Evolutionary conservation across 805 yeast genomes (phyloP).

Genomic region (Ogataea kodamae): DNA sequence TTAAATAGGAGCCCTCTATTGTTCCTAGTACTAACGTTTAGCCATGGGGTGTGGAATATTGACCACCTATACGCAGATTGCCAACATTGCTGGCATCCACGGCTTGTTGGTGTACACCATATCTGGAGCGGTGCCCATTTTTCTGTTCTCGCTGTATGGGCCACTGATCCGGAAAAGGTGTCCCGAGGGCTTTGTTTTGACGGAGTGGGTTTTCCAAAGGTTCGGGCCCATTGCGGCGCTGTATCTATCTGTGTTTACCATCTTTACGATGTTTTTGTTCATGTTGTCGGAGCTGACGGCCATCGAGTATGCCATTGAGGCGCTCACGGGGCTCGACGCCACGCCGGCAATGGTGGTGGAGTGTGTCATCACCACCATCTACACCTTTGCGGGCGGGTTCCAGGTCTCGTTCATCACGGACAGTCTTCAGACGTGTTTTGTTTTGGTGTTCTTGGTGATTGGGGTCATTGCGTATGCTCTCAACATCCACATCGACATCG

Average conservation of each 20-base stretch:
- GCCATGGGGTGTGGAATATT: constrained; percentile 89
- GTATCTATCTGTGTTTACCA: constrained; percentile 75
- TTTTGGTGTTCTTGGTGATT: constrained; percentile 61
- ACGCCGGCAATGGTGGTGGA: constrained; percentile 80
- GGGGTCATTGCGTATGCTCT: constrained; percentile 78
- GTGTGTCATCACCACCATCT: constrained; percentile 81
- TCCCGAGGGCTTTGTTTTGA: constrained; percentile 86
- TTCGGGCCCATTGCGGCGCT: constrained; percentile 71
- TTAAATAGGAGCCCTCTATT: constrained; percentile 12
- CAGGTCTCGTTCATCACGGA: constrained; percentile 85
- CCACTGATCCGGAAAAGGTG: constrained; percentile 74
- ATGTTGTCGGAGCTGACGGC: constrained; percentile 88
- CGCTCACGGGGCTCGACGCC: constrained; percentile 75
- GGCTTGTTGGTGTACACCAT: constrained; percentile 80
- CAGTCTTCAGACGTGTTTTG: constrained; percentile 75
- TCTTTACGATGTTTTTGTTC: constrained; percentile 78
- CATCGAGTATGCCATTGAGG: constrained; percentile 67
- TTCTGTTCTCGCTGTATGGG: constrained; percentile 78
- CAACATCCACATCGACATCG: constrained; percentile 58
- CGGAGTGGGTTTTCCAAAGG: constrained; percentile 90
- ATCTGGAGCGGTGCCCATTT: constrained; percentile 78
- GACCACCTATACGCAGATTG: constrained; percentile 82
- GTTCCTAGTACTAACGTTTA: constrained; percentile 28
- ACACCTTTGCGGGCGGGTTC: constrained; percentile 88
- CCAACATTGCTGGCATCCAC: constrained; percentile 80